These are phyloP conservation scores for Ganoderma lucidum DNA, from an alignment of 1,284 basidiomycete genomes.

Conservation along the genomic window DNA sequence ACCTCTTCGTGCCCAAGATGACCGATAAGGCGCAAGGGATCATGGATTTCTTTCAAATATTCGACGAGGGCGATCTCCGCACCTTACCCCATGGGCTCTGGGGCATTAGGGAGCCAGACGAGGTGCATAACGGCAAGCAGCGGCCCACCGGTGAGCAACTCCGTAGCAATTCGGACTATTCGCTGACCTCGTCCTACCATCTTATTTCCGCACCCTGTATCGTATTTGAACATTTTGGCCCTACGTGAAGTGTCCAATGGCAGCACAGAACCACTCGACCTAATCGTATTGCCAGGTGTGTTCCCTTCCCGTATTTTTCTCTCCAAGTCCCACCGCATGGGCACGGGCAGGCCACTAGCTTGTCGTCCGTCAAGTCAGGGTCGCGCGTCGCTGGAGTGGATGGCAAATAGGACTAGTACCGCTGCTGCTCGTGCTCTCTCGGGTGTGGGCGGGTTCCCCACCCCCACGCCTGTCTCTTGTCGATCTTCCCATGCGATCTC, in stretches of 20 bases:
- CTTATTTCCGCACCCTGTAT: neutral
- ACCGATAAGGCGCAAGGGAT: conserved; percentile 49
- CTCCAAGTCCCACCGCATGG: neutral
- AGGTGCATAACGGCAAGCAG: conserved; percentile 49
- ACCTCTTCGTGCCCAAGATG: conserved; percentile 76
- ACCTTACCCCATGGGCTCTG: conserved; percentile 66
- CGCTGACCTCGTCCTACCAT: conserved; percentile 9
- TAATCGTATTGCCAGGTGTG: conserved; percentile 76
- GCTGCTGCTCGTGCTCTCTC: neutral
- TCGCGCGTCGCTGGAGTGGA: neutral
- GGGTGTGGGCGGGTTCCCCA: neutral
- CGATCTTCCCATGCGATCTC: conserved; percentile 21
- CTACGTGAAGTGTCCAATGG: conserved; percentile 51
- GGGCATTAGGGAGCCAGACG: conserved; percentile 77
- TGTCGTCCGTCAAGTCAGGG: neutral
- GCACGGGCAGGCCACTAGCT: neutral
- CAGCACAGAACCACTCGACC: conserved; percentile 57
- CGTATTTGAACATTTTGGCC: neutral
- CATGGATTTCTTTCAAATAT: conserved; percentile 75
- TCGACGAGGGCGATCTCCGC: conserved; percentile 63
- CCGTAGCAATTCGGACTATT: conserved; percentile 8
- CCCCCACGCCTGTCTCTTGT: conserved; percentile 13
- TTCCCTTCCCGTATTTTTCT: conserved; percentile 11
- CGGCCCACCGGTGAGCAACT: conserved; percentile 59
- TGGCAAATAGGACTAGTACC: neutral